Evolutionary conservation across 202 grass and related monocot genomes (phyloP).

Genomic region (Zoysia matrella): DNA sequence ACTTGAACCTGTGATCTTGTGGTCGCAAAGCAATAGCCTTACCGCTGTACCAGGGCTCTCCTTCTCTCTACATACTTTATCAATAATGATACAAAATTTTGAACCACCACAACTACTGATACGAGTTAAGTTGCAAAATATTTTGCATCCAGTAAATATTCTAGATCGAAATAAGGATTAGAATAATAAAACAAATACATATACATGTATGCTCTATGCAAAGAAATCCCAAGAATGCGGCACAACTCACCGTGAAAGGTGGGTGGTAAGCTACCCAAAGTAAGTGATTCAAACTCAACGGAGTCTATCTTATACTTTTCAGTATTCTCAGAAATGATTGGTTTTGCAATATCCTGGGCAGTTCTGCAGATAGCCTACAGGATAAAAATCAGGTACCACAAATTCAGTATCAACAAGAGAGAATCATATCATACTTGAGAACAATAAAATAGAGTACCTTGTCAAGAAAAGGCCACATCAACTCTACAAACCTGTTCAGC

Average conservation of each 20-base stretch:
- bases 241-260: conserved; percentile 78
- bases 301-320: conserved; percentile 92
- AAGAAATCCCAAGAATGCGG: conserved; percentile 21
- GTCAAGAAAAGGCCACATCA: conserved; percentile 95
- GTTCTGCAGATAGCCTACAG: conserved; percentile 89
- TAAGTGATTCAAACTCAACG: conserved; percentile 86
- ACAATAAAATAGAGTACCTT: conserved; percentile 59
- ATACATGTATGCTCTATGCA: conserved; percentile 13
- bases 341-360: conserved; percentile 76
- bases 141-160: conserved; percentile 5
- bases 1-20: too few species aligned
- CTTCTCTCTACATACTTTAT: too few species aligned
- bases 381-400: conserved; percentile 42
- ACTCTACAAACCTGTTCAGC: conserved; percentile 87
- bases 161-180: neutral
- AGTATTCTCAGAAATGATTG: conserved; percentile 85
- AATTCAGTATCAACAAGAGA: conserved; percentile 35
- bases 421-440: conserved; percentile 30
- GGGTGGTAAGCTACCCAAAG: conserved; percentile 89
- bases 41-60: too few species aligned
- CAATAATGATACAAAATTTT: neutral
- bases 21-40: too few species aligned
- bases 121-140: neutral
- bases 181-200: conserved; percentile 8
- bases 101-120: neutral